Evolutionary conservation across 2,329 filamentous ascomycete species (phyloP).

Genomic region (Pestalotiopsis sp.): DNA sequence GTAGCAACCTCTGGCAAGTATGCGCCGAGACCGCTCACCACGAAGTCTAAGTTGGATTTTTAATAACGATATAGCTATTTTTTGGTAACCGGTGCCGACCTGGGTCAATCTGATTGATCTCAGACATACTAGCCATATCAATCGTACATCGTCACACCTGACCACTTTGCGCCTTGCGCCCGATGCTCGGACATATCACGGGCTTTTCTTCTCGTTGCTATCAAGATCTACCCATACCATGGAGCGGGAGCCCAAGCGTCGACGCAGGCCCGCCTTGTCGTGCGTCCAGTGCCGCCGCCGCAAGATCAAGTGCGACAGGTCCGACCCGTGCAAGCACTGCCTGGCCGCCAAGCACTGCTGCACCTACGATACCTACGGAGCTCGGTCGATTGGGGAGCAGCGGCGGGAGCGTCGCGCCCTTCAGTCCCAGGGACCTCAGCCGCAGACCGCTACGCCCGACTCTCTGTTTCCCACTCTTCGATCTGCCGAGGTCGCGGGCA

Average conservation of each 20-base stretch:
- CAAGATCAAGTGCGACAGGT: constrained; percentile 48
- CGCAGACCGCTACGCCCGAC: no score
- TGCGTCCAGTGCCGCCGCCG: constrained; percentile 45
- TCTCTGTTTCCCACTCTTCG: background rate
- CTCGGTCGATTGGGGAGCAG: constrained; percentile 11
- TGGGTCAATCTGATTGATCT: no score
- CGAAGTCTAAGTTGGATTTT: background rate
- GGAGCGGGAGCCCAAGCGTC: constrained; percentile 23
- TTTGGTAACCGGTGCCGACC: no score
- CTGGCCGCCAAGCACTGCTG: constrained; percentile 33
- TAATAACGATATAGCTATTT: no score
- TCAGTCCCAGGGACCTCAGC: background rate
- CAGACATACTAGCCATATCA: no score
- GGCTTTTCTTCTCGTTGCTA: no score
- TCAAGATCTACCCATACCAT: background rate
- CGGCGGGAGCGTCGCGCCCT: background rate
- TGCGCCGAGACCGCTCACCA: background rate
- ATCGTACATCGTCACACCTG: background rate
- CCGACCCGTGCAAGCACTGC: constrained; percentile 42
- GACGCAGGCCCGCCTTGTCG: constrained; percentile 39
- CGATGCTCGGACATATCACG: background rate
- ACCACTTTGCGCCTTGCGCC: background rate
- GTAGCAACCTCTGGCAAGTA: background rate
- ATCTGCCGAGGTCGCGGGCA: background rate
- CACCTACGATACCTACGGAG: constrained; percentile 26